Evolutionary conservation across 805 yeast genomes (phyloP), one percentile per base, ranked within the genome.

Genomic region (Gaillardinia entomophila): DNA sequence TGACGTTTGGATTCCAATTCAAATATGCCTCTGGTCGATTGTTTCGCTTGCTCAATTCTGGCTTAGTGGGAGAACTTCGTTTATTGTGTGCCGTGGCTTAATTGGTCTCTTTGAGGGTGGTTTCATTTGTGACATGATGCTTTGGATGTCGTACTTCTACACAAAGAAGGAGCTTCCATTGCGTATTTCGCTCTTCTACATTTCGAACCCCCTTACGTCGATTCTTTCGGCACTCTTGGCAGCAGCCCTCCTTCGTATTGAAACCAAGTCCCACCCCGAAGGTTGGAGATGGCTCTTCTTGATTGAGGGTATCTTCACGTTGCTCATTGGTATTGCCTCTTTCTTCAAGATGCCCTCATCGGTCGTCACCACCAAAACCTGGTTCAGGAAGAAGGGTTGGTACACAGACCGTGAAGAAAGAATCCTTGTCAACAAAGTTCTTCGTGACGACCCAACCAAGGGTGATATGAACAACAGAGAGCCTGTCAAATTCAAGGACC

Each of bases 241-340:
- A 7, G 25, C 32, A 14, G 38, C 28, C 13, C 12, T 35, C 4
- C 24, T 35, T 8, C 31, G 32, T 18, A 31, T 35, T 19, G 57
- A 73, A 20, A 77, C 75, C 12, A 37, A 45, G 22, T 10, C 42
- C 12, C 68, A 75, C 3, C 54, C 60, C 48, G 56, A 55, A 7
- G 81, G 82, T 16, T 81, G 87, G 87, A 62, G 71, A 33, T 81
- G 80, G 77, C 57, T 81, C 15, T 81, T 81, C 41, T 47, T 81
- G 13, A 64, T 82, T 33, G 85, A 79, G 48, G 87, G 88, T 4
- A 32, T 68, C 4, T 44, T 77, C 27, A 78, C 87, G 2, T 51
- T 78, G 4, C 13, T 48, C 2, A 62, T 81, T 40, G 87, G 86
- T 2, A 18, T 75, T 17, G 40, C 49, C 24, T 51, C 60, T 3